phyloP scores from a whole-genome alignment of 768 basidiomycete species.

The Russula compacta region DNA sequence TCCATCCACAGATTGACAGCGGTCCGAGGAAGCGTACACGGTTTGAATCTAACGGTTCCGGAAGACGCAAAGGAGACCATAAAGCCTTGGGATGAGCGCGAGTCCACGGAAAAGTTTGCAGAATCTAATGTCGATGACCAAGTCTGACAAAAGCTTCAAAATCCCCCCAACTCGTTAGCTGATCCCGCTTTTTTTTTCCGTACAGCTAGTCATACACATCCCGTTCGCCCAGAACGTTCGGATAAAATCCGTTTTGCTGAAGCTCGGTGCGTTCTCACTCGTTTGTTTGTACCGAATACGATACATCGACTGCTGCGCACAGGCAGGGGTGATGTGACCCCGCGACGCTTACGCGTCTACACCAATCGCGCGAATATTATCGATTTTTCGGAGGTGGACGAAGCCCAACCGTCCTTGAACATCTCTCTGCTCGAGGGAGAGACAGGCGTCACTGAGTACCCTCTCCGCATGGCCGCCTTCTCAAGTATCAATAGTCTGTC shows the following conservation, averaged over 20 bases:
- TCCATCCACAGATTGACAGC: constrained; percentile 5
- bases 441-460: constrained; percentile 63
- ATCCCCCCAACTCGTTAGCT: neutral
- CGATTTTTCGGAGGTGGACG: constrained; percentile 69
- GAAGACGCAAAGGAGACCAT: constrained; percentile 70
- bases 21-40: constrained; percentile 51
- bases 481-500: constrained; percentile 65
- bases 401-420: constrained; percentile 58
- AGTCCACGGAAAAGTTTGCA: constrained; percentile 53
- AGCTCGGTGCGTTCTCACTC: constrained; percentile 44
- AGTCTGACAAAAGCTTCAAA: constrained; percentile 32
- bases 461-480: constrained; percentile 66
- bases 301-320: neutral
- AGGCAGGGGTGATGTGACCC: constrained; percentile 74
- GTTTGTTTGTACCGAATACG: neutral
- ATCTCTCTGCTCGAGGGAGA: constrained; percentile 67
- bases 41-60: constrained; percentile 71
- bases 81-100: constrained; percentile 75
- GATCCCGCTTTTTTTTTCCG: neutral
- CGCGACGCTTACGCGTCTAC: constrained; percentile 66
- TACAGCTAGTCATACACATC: constrained; percentile 74
- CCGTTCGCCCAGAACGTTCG: constrained; percentile 76
- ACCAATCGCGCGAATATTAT: constrained; percentile 67
- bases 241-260: constrained; percentile 63
- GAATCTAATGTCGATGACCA: constrained; percentile 84